Percentiles rank a stretch among this genome's conserved stretches.
These are phyloP conservation scores for Acorus gramineus DNA, from an alignment of 106 monocot genomes.

Conservation along the genomic window DNA sequence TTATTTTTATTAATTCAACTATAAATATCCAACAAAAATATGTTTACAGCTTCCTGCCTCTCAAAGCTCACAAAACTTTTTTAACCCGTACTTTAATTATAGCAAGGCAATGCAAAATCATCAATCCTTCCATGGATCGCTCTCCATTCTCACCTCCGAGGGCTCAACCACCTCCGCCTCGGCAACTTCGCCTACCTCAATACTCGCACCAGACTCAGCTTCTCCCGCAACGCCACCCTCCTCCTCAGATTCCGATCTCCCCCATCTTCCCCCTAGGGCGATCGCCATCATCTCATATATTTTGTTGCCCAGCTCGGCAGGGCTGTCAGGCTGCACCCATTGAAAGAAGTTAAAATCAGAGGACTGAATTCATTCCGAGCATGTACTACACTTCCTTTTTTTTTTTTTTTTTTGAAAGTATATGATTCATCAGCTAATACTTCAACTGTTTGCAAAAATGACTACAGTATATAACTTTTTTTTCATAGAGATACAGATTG, in stretches of 20 bases:
- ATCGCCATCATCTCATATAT: conserved; percentile 99
- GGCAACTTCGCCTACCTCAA: conserved; percentile 12
- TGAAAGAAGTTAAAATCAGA: background rate
- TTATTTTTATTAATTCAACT: too few species aligned
- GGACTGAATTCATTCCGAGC: background rate
- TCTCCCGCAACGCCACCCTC: conserved; percentile 1
- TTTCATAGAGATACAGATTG: background rate
- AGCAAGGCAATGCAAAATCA: too few species aligned
- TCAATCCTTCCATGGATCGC: conserved; percentile 81
- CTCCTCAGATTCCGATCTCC: conserved; percentile 51
- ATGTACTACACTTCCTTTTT: too few species aligned
- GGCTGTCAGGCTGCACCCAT: conserved; percentile 84
- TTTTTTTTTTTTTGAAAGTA: too few species aligned
- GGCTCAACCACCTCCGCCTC: conserved; percentile 84
- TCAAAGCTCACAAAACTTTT: too few species aligned
- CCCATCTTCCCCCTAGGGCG: conserved; percentile 97
- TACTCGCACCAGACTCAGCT: conserved; percentile 9
- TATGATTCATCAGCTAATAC: too few species aligned
- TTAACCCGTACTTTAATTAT: too few species aligned
- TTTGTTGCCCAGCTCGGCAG: conserved; percentile 80
- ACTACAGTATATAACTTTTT: too few species aligned
- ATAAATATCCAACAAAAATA: too few species aligned
- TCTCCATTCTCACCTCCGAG: conserved; percentile 76
- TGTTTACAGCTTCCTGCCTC: too few species aligned
- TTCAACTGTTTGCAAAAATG: too few species aligned